These are phyloP conservation scores for Fagus crenata DNA, from an alignment of 306 rosid species.

Conservation along the genomic window DNA sequence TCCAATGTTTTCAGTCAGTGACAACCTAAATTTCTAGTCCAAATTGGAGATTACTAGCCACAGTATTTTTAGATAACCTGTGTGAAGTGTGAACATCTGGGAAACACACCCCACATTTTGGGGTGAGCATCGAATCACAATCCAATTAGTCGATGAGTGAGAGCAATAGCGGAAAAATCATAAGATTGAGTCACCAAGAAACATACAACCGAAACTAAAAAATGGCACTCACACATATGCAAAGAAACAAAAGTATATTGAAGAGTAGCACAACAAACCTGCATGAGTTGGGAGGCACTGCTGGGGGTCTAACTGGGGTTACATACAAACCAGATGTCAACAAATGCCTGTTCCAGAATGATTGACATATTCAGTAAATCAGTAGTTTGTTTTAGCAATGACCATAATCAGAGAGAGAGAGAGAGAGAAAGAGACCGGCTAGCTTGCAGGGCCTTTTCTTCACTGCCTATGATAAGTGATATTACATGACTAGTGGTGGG, in stretches of 20 bases:
- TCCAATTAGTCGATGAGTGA: too few species aligned
- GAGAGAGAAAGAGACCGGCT: conserved; percentile 52
- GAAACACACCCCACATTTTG: background rate
- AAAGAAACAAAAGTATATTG: background rate
- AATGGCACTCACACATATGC: background rate
- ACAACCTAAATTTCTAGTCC: background rate
- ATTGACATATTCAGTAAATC: conserved; percentile 14
- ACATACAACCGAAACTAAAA: background rate
- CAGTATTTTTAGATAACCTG: background rate
- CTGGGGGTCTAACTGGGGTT: conserved; percentile 90
- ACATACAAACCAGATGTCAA: conserved; percentile 90
- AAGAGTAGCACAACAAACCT: conserved; percentile 47
- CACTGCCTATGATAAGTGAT: conserved; percentile 82
- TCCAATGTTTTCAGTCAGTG: background rate
- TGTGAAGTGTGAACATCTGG: background rate
- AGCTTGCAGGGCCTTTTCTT: conserved; percentile 82
- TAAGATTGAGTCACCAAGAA: background rate
- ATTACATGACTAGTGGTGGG: conserved; percentile 79
- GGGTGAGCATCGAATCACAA: too few species aligned
- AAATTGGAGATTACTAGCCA: background rate
- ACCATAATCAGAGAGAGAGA: background rate
- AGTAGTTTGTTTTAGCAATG: background rate
- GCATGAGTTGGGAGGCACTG: conserved; percentile 95
- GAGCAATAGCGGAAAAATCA: too few species aligned
- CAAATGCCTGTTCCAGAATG: conserved; percentile 58